A percentile compares a stretch with the other conserved stretches of the same genome.
Evolutionary conservation across 768 basidiomycete genomes (phyloP).

Genomic region (Agaricus sinodeliciosus): DNA sequence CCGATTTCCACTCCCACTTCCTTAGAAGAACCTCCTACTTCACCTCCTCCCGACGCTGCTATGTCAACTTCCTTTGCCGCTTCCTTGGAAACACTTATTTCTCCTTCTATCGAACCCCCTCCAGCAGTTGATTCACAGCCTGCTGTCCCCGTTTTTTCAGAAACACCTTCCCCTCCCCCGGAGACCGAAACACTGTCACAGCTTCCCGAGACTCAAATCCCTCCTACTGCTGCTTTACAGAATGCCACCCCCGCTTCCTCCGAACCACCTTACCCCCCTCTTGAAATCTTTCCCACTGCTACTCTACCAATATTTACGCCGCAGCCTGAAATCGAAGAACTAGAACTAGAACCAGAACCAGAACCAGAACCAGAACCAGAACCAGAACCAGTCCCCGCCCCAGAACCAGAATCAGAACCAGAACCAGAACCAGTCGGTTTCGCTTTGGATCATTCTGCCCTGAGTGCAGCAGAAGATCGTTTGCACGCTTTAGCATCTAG

Average conservation of each 20-base stretch:
- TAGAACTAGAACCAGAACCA: background rate
- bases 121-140: background rate
- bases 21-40: background rate
- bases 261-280: no score
- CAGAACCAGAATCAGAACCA: no score
- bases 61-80: background rate
- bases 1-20: no score
- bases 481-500: conserved; percentile 34
- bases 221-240: no score
- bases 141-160: background rate
- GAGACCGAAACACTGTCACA: no score
- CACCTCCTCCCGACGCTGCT: background rate
- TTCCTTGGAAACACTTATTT: background rate
- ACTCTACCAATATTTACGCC: no score
- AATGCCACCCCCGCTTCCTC: no score
- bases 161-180: background rate
- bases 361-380: background rate
- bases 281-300: no score
- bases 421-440: background rate
- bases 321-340: no score
- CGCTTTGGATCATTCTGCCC: background rate
- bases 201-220: no score
- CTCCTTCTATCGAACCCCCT: background rate
- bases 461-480: conserved; percentile 5
- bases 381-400: background rate